Base-by-base conservation (phyloP, 1,284 basidiomycete species). In the Anthracocystis panici-leucophaei region DNA sequence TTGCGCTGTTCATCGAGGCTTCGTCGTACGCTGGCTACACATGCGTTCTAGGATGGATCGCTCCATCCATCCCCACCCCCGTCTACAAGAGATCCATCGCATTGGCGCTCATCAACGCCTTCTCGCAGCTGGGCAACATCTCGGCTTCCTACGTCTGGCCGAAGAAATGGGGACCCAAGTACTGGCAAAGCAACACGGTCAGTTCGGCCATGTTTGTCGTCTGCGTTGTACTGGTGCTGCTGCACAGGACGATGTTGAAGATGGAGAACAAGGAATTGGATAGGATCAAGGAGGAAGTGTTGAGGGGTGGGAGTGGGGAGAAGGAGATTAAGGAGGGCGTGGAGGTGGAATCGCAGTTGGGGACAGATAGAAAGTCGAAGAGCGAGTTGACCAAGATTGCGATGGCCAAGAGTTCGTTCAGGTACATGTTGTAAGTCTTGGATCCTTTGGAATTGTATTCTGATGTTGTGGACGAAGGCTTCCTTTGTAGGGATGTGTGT, bases 91-190 rank as follows among this genome's bases (percentile, higher is more conserved):
- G 78, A 20, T 71, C 75, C 12, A 71, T 73, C 42, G 72, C 65
- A 2, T 53, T 79, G 6, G 79, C 78, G 10, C 40, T 79, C 56
- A 71, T 87, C 73, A 87, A 87, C 71, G 86, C 86, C 42, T 84
- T 87, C 63, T 83, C 84, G 0, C 85, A 87, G 66, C 77, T 86
- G 20, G 87, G 86, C 48, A 87, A 87, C 79, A 85, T 87, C 50
- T 80, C 84, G 21, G 86, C 86, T 38, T 59, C 58, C 33, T 83
- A 82, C 65, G 64, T 77, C 20, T 82, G 72, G 75, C 72, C 69
- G 6, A 65, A 63, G 31, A 65, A 67, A 40, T 81, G 74, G 74
- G 75, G 78, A 1, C 68, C 77, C n/a, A 57, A 60, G 41, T 79
- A 79, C 65, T 81, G 77, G 79, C 64, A 68, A 52, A 65, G 63